Conservation (phyloP, 257 asterid species). For the Primulina tabacum region DNA sequence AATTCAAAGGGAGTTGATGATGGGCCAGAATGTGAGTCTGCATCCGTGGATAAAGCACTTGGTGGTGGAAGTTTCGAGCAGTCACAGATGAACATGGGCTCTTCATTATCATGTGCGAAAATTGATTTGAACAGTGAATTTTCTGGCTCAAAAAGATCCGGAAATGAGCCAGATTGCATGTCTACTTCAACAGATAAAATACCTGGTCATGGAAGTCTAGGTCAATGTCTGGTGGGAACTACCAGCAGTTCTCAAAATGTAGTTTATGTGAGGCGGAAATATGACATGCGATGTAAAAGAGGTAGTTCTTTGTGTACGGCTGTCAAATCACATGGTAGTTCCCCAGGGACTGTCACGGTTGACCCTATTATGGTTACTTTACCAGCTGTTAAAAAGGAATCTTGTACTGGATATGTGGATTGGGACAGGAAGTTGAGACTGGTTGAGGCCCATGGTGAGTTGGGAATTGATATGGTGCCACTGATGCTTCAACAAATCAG, state of each 20-base stretch:
- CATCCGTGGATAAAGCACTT: conserved; percentile 34
- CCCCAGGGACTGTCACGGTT: conserved; percentile 21
- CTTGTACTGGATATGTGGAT: conserved; percentile 21
- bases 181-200: conserved; percentile 36
- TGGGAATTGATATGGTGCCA: conserved; percentile 35
- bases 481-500: conserved; percentile 40
- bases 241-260: conserved; percentile 33
- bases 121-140: conserved; percentile 30
- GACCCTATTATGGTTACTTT: conserved; percentile 24
- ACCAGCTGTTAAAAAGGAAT: conserved; percentile 24
- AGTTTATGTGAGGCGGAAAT: conserved; percentile 75
- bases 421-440: conserved; percentile 38
- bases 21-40: conserved; percentile 33
- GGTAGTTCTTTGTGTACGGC: conserved; percentile 31
- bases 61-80: conserved; percentile 31
- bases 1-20: conserved; percentile 32
- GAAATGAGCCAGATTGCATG: conserved; percentile 34
- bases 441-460: conserved; percentile 43
- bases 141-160: conserved; percentile 30
- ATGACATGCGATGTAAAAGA: conserved; percentile 35
- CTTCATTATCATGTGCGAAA: conserved; percentile 43
- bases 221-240: conserved; percentile 36
- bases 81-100: conserved; percentile 24
- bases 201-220: conserved; percentile 31
- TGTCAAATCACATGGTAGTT: conserved; percentile 36